These are phyloP conservation scores for Solanum hybrid DNA, from an alignment of 305 asterid species.

Conservation along the genomic window DNA sequence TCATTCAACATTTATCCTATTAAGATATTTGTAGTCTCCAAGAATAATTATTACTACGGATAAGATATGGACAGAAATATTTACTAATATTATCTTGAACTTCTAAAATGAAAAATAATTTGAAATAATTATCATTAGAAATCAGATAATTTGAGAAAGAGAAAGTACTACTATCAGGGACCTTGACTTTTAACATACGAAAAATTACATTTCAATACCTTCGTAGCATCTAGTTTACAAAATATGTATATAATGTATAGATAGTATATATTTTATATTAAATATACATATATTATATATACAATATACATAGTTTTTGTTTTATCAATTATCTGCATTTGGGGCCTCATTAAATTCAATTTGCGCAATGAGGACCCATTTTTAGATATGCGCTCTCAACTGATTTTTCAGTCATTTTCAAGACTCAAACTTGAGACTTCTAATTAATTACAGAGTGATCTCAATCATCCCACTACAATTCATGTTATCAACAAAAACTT, in stretches of 20 bases:
- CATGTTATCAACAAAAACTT: background rate
- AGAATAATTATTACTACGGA: background rate
- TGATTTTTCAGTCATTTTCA: no score
- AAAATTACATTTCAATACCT: background rate
- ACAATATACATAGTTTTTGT: no score
- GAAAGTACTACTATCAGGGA: background rate
- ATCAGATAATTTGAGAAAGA: background rate
- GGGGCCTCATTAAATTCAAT: no score
- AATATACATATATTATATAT: no score
- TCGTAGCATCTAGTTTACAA: background rate
- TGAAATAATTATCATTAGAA: background rate
- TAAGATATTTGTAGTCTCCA: background rate
- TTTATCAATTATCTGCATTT: no score
- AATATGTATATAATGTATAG: no score
- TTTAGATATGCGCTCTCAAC: background rate
- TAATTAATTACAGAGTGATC: no score
- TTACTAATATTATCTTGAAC: background rate
- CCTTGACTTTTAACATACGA: accelerated
- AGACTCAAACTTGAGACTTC: no score
- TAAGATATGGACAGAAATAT: background rate
- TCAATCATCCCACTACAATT: background rate
- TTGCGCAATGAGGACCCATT: background rate
- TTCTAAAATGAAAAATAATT: background rate
- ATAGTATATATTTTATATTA: no score
- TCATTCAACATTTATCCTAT: background rate